Base-by-base conservation (phyloP, 371 early-diverging fungal genomes). In the Syncephalastrum monosporum region DNA sequence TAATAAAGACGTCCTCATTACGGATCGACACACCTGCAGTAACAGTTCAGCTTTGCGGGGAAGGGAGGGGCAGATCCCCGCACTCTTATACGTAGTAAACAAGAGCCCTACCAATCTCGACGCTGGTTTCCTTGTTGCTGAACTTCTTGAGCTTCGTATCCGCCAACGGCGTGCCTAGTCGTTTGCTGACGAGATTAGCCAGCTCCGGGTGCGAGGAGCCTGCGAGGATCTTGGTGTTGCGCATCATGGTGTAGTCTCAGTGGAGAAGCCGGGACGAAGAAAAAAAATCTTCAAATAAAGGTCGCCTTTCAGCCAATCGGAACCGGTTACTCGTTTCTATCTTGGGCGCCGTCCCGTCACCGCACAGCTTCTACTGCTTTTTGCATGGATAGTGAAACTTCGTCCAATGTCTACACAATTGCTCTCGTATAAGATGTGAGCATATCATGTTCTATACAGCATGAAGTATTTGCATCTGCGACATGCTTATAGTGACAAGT, bases 161-260 rank as follows among this genome's bases (percentile, higher is more conserved):
- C n/a, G 93, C 88, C 46, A 81, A 64, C 8, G 91, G 84, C 4
- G 86, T 86, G 12, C 92, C 93, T 29, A 97, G 84, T 38, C 88
- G 80, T 57, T 91, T 84, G 45, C 89, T 79, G 47, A 97, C 94
- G 50, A 86, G 79, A 38, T 69, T 70, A 10, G 95, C 84, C 52
- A 98, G 90, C 68, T 93, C 93, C 23, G 93, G 90, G 74, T 98
- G 96, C 25, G 97, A 96, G 38, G 95, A 89, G 14, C 98, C 98
- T 53, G 92, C 85, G 63, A 98, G 90, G 42, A 97, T 82, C 69
- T 94, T 94, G 56, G 92, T 90, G 79, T 93, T 90, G 61, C 92
- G 86, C 25, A 59, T 52, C 91, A 91, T 91, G 29, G 53, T 25
- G 13, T 27, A 42, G 50, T 41, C 27, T 50, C 46, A 41, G 38